A percentile compares a stretch with the other conserved stretches of the same genome.
Evolutionary conservation across 2,329 filamentous ascomycete species (phyloP).

Genomic region (Chaetomiaceae sp.): DNA sequence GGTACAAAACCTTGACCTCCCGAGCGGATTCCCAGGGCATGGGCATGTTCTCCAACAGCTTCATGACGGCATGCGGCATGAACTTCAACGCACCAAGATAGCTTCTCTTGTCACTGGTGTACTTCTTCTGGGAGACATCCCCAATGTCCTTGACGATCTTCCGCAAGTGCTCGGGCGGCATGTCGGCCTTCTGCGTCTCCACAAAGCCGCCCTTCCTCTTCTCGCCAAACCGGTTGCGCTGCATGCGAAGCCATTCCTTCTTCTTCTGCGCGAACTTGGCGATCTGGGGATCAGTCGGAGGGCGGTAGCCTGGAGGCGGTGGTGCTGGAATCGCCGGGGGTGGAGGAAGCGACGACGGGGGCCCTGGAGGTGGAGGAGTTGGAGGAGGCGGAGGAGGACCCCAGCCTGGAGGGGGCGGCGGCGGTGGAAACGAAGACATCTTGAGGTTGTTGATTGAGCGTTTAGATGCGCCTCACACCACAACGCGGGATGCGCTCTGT

Average conservation of each 20-base stretch:
- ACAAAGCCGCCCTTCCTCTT: constrained; percentile 96
- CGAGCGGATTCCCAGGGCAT: constrained; percentile 98
- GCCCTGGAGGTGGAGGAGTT: constrained; percentile 48
- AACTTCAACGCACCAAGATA: constrained; percentile 97
- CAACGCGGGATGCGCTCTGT: constrained; percentile 10
- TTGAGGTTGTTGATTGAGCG: background rate
- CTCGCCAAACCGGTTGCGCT: constrained; percentile 91
- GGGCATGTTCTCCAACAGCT: constrained; percentile 97
- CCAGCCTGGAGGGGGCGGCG: constrained; percentile 57
- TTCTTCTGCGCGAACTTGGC: constrained; percentile 99
- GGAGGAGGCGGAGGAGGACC: constrained; percentile 57
- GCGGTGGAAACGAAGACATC: constrained; percentile 52
- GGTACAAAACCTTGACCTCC: constrained; percentile 96
- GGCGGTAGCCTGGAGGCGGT: constrained; percentile 80
- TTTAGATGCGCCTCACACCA: constrained; percentile 10
- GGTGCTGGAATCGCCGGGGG: constrained; percentile 59
- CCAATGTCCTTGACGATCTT: constrained; percentile 99
- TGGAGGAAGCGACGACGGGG: constrained; percentile 46
- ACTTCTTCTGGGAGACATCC: constrained; percentile 98
- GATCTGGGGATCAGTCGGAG: constrained; percentile 73
- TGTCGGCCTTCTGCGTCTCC: constrained; percentile 96
- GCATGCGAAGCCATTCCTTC: constrained; percentile 92
- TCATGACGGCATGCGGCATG: constrained; percentile 97
- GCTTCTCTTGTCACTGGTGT: constrained; percentile 96
- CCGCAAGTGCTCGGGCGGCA: constrained; percentile 95